Evolutionary conservation across 164 flowering plant genomes (phyloP), one percentile per base, ranked within the genome.

Genomic region (Chimonanthus praecox): DNA sequence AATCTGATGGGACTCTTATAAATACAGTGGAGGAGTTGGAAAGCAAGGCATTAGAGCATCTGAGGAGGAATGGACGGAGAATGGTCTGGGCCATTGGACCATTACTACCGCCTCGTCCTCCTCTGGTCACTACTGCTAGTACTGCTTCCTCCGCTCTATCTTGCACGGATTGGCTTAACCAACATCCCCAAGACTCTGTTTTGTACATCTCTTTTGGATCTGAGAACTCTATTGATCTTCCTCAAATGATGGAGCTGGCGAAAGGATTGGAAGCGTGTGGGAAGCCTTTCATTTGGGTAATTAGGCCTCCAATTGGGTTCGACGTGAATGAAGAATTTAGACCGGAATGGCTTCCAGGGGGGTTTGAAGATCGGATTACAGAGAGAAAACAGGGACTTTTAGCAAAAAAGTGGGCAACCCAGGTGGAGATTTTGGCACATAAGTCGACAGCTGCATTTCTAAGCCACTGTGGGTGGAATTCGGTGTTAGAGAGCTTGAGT

Each of bases 21-120:
- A 90, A 90, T 75, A 82, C 89, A 0, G 82, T 86, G 20, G 88
- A 79, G 69, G 88, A 80, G 72, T 43, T 89, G 9, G 94, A 89
- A 49, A n/a, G 54, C 18, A 21, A 74, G 2, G 90, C 88, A 6
- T 46, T 86, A 70, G 3, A 0, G 6, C 85, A 83, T 43, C 81
- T 88, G n/a, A 49, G 73, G 16, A 58, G 78, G 7, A 80, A 75
- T n/a, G n/a, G 81, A 1, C 63, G 77, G 6, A 54, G 18, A 3
- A 82, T 80, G 0, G 84, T 80, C 8, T 85, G 82, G 87, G 49
- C 87, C 5, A 70, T 89, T 18, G 73, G 73, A 3, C 73, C 66
- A 2, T 8, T 71, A 20, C 64, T 54, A 21, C 18, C 63, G 7
- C 69, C 49, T 6, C 21, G 44, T 43, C 43, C 45, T 45, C 2